phyloP scores from a whole-genome alignment of 257 asterid genomes.

The Gentiana straminea region DNA sequence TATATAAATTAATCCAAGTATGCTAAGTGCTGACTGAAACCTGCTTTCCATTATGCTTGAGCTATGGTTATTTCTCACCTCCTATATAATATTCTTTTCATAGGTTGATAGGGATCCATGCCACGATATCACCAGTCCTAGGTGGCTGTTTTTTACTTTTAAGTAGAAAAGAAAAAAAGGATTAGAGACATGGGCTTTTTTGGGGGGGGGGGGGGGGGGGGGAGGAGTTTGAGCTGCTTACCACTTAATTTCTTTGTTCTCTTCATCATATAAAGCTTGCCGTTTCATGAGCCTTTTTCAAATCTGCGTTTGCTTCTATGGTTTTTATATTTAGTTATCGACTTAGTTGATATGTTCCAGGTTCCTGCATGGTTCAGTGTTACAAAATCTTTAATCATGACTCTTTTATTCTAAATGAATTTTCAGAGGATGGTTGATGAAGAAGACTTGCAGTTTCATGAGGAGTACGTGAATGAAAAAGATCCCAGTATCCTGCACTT shows the following conservation, averaged over 20 bases:
- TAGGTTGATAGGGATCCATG: too few relatives aligned
- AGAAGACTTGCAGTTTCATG: conserved; percentile 94
- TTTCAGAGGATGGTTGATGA: conserved; percentile 90
- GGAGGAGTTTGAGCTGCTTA: neutral
- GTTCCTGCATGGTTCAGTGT: neutral
- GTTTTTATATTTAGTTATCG: neutral
- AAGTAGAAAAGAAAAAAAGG: too few relatives aligned
- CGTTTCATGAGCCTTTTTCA: neutral
- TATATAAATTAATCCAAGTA: too few relatives aligned
- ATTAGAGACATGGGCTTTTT: too few relatives aligned
- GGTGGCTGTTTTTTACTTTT: too few relatives aligned
- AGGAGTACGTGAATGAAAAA: conserved; percentile 94
- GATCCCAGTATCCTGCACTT: conserved; percentile 99
- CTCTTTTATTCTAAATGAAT: conserved; percentile 10
- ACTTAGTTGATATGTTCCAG: neutral
- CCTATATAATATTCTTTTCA: too few relatives aligned
- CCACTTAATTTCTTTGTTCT: neutral
- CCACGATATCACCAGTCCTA: too few relatives aligned
- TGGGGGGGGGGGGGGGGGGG: too few relatives aligned
- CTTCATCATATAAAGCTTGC: neutral
- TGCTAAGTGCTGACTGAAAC: too few relatives aligned
- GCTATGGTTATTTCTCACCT: too few relatives aligned
- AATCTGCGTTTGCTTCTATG: neutral
- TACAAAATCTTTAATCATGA: neutral
- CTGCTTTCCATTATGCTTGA: too few relatives aligned